phyloP scores from a whole-genome alignment of 2,329 filamentous ascomycete species.

The Capronia epimyces region DNA sequence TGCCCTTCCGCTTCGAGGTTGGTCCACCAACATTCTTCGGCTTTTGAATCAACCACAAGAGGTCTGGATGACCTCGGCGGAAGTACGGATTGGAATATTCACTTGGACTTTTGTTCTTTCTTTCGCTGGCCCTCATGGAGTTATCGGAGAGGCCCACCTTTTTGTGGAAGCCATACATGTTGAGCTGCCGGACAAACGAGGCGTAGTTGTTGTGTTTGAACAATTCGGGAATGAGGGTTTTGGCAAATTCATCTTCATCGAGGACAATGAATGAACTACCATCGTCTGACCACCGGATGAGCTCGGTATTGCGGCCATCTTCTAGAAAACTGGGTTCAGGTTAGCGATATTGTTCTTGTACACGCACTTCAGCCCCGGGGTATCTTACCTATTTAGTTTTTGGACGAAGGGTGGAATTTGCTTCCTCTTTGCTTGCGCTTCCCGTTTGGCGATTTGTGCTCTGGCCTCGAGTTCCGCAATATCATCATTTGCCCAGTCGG shows the following conservation, averaged over 20 bases:
- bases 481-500: conserved; percentile 55
- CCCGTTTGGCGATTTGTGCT: conserved; percentile 75
- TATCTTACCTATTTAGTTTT: conserved; percentile 83
- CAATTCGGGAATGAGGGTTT: conserved; percentile 66
- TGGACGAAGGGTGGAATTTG: conserved; percentile 97
- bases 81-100: conserved; percentile 98
- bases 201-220: conserved; percentile 79
- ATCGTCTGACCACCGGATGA: conserved; percentile 95
- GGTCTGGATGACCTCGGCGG: conserved; percentile 81
- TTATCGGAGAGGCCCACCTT: conserved; percentile 89
- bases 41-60: conserved; percentile 95
- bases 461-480: conserved; percentile 73
- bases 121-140: conserved; percentile 93
- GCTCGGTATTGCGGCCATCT: conserved; percentile 82
- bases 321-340: conserved; percentile 70
- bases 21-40: conserved; percentile 66
- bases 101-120: conserved; percentile 95
- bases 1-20: conserved; percentile 45
- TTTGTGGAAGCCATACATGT: conserved; percentile 61
- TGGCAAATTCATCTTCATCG: conserved; percentile 85
- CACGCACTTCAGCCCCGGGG: neutral
- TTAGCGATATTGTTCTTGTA: conserved; percentile 21
- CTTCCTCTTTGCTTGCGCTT: conserved; percentile 84
- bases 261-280: conserved; percentile 95
- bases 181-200: conserved; percentile 67